These are phyloP conservation scores for Cyberlindnera bimundalis DNA, from an alignment of 805 yeast genomes.

Conservation along the genomic window DNA sequence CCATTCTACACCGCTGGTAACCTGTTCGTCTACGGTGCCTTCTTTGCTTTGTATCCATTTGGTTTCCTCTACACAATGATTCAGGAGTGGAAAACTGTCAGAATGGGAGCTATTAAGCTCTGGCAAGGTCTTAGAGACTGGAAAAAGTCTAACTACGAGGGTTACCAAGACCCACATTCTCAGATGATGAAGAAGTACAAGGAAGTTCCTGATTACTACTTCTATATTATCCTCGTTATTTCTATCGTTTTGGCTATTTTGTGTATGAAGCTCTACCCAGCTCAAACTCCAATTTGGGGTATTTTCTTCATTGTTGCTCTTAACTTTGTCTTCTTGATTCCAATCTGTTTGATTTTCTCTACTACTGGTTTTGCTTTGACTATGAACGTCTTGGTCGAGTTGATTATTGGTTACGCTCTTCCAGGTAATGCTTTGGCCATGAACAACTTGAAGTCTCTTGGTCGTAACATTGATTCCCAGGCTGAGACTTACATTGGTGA, in stretches of 20 bases:
- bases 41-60: slow-evolving; percentile 44
- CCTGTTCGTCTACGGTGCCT: slow-evolving; percentile 55
- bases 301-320: slow-evolving; percentile 50
- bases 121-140: slow-evolving; percentile 4
- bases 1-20: slow-evolving; percentile 67
- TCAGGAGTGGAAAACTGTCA: slow-evolving; percentile 41
- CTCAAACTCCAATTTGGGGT: slow-evolving; percentile 61
- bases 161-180: slow-evolving; percentile 42
- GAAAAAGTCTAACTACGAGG: slow-evolving; percentile 7
- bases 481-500: slow-evolving; percentile 59
- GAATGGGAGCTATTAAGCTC: slow-evolving; percentile 4
- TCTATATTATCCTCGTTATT: slow-evolving; percentile 38
- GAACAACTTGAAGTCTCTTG: slow-evolving; percentile 48
- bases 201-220: slow-evolving; percentile 56
- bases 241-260: slow-evolving; percentile 44
- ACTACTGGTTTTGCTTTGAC: slow-evolving; percentile 47
- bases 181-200: slow-evolving; percentile 53
- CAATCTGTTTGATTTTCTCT: slow-evolving; percentile 44
- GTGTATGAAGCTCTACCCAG: slow-evolving; percentile 43
- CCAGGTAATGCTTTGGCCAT: slow-evolving; percentile 50
- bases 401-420: slow-evolving; percentile 53
- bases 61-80: slow-evolving; percentile 43
- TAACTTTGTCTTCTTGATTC: slow-evolving; percentile 48
- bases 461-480: slow-evolving; percentile 60
- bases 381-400: slow-evolving; percentile 52